Percentiles rank a stretch among this genome's conserved stretches.
These are phyloP conservation scores for Aspergillus bombycis DNA, from an alignment of 2,329 filamentous ascomycete species.

Conservation along the genomic window DNA sequence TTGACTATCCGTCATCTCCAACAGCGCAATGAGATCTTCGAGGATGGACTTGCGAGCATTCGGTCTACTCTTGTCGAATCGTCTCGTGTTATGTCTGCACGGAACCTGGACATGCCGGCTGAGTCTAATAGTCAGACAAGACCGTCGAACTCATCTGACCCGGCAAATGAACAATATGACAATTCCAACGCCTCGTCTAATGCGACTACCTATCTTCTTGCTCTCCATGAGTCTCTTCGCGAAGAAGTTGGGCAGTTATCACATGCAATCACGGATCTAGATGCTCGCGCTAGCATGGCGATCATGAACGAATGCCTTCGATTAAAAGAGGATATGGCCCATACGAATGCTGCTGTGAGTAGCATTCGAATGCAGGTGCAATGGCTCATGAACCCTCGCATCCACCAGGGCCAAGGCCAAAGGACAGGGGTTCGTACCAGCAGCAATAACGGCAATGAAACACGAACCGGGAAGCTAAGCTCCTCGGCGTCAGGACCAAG, in stretches of 20 bases:
- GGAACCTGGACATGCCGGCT: conserved; percentile 15
- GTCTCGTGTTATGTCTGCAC: conserved; percentile 23
- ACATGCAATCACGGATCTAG: conserved; percentile 60
- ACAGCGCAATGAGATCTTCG: conserved; percentile 52
- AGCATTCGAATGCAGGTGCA: conserved; percentile 64
- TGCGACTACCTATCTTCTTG: conserved; percentile 60
- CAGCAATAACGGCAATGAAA: conserved; percentile 15
- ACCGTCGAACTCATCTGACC: conserved; percentile 15
- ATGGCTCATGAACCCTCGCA: conserved; percentile 62
- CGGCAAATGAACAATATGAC: conserved; percentile 21
- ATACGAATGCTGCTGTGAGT: conserved; percentile 62
- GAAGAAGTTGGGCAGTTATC: conserved; percentile 61
- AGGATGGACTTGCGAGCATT: conserved; percentile 49
- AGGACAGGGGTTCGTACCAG: conserved; percentile 26
- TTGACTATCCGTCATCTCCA: conserved; percentile 48
- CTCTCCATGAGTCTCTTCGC: conserved; percentile 63
- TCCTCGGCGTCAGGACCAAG: conserved; percentile 32
- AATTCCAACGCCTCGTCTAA: conserved; percentile 38
- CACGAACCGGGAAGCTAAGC: conserved; percentile 22
- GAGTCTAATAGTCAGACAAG: neutral
- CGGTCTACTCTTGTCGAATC: conserved; percentile 41
- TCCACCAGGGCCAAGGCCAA: conserved; percentile 49
- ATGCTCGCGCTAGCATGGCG: conserved; percentile 64
- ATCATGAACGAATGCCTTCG: conserved; percentile 66
- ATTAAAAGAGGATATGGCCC: conserved; percentile 64